A percentile compares a stretch with the other conserved stretches of the same genome.
These are phyloP conservation scores for Platismatia glauca DNA, from an alignment of 495 filamentous ascomycete species.

Conservation along the genomic window DNA sequence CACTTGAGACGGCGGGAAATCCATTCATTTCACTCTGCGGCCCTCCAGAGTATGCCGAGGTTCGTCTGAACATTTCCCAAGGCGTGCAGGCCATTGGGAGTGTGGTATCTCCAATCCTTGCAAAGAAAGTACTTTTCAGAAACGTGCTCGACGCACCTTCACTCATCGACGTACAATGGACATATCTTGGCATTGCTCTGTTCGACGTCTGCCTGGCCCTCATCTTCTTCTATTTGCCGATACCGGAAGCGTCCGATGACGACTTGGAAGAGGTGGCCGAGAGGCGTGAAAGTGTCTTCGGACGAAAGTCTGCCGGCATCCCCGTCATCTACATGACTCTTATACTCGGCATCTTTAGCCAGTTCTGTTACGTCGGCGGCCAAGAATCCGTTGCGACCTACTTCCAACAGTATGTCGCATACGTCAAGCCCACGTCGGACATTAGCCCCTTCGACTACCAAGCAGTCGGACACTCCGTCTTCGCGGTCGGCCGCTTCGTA, in stretches of 20 bases:
- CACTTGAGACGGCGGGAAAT: constrained; percentile 57
- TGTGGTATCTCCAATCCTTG: constrained; percentile 52
- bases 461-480: constrained; percentile 50
- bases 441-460: constrained; percentile 37
- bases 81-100: constrained; percentile 60
- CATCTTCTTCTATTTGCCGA: constrained; percentile 53
- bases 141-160: constrained; percentile 42
- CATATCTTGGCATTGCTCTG: constrained; percentile 59
- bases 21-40: constrained; percentile 62
- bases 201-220: constrained; percentile 57
- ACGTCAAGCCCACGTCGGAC: constrained; percentile 26
- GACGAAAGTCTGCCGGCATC: constrained; percentile 35
- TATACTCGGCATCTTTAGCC: constrained; percentile 45
- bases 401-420: constrained; percentile 36
- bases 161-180: constrained; percentile 61
- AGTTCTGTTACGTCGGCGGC: constrained; percentile 58
- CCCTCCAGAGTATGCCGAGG: constrained; percentile 55
- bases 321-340: constrained; percentile 51
- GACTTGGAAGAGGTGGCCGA: constrained; percentile 51
- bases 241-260: constrained; percentile 59
- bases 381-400: constrained; percentile 51
- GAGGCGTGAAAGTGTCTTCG: constrained; percentile 43
- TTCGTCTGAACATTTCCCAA: constrained; percentile 58
- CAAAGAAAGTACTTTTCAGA: constrained; percentile 52
- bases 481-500: constrained; percentile 55